Conservation (phyloP, 2,329 filamentous ascomycete genomes). For the Colletotrichum trifolii region DNA sequence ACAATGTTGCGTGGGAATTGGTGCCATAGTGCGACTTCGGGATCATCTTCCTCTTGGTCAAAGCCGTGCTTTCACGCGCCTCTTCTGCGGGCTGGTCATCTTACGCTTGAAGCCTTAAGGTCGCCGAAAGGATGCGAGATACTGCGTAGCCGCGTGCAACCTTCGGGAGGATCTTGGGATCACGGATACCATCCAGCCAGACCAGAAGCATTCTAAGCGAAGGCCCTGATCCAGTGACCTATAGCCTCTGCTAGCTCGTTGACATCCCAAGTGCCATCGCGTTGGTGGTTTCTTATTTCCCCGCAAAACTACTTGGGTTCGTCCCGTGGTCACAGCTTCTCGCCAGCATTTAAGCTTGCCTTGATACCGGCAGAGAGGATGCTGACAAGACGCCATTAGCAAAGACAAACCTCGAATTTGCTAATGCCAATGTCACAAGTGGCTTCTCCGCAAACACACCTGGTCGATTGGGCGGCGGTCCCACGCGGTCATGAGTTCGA, state of each 20-base stretch:
- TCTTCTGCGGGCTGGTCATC: too few relatives aligned
- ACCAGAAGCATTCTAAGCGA: too few relatives aligned
- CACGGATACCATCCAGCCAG: too few relatives aligned
- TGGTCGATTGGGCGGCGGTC: conserved; percentile 5
- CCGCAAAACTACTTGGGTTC: conserved; percentile 34
- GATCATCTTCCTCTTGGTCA: too few relatives aligned
- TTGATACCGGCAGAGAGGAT: conserved; percentile 27
- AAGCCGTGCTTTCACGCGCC: too few relatives aligned
- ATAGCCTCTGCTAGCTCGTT: neutral
- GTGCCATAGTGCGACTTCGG: too few relatives aligned
- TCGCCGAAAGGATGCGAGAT: too few relatives aligned
- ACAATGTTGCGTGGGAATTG: too few relatives aligned
- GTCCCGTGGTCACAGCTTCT: conserved; percentile 27
- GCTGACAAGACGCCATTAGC: conserved; percentile 32
- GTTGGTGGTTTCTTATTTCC: conserved; percentile 15
- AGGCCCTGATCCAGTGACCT: too few relatives aligned
- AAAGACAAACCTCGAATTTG: conserved; percentile 25
- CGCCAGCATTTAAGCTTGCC: conserved; percentile 21
- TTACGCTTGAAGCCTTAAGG: too few relatives aligned
- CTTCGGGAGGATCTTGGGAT: too few relatives aligned
- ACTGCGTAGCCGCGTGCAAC: too few relatives aligned
- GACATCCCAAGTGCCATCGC: conserved; percentile 2
- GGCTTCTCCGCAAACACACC: conserved; percentile 22
- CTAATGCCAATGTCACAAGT: conserved; percentile 32
- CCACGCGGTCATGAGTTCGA: conserved; percentile 5